Evolutionary conservation across 2,329 filamentous ascomycete genomes (phyloP).

Genomic region (Coleophoma eucalyptorum): DNA sequence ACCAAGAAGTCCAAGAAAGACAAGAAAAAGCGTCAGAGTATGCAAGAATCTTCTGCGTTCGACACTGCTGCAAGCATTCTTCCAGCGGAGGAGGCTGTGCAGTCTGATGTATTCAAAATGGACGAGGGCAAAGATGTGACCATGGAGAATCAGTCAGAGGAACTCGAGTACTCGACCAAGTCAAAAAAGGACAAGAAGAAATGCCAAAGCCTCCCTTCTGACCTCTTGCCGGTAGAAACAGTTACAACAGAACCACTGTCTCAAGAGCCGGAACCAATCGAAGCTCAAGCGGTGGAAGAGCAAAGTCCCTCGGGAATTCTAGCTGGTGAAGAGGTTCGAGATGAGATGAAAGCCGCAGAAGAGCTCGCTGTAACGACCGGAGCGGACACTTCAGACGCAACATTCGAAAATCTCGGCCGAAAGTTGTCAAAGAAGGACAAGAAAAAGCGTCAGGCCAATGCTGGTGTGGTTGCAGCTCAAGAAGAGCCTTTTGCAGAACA

Average conservation of each 20-base stretch:
- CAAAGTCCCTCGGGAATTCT: no score
- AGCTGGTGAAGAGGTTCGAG: background rate
- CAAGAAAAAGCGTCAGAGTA: slow-evolving; percentile 16
- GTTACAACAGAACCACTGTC: background rate
- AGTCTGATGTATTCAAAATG: background rate
- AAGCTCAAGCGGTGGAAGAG: background rate
- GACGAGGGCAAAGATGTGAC: background rate
- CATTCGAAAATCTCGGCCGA: background rate
- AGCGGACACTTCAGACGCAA: background rate
- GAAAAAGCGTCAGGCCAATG: no score
- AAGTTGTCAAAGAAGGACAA: background rate
- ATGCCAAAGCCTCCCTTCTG: background rate
- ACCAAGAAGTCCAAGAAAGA: slow-evolving; percentile 20
- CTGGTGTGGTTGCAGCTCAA: no score
- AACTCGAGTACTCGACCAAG: background rate
- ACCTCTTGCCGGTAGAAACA: background rate
- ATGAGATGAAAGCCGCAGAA: background rate
- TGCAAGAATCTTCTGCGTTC: background rate
- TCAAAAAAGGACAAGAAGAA: slow-evolving; percentile 7
- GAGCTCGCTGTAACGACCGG: no score
- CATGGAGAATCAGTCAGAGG: background rate
- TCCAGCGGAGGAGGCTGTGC: background rate
- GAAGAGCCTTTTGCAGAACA: no score
- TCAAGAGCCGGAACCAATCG: background rate
- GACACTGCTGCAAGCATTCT: background rate